A percentile compares a stretch with the other conserved stretches of the same genome.
Conservation (phyloP, 176 grass and related monocot species). For the Tillandsia fasciculata region DNA sequence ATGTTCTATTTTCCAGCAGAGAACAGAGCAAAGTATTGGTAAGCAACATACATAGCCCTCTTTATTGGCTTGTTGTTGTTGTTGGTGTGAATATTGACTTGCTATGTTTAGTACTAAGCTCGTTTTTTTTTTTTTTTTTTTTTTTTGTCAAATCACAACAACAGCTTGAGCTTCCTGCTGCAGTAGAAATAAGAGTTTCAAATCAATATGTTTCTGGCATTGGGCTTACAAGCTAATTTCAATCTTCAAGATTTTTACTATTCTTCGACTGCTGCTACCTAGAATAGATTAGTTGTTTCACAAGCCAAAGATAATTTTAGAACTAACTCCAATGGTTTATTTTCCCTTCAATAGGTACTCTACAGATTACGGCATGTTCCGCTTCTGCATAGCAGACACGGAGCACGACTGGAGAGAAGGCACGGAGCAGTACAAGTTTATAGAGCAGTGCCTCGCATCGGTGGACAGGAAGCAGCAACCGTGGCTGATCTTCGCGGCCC, state of each 20-base stretch:
- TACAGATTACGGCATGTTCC: slow-evolving; percentile 83
- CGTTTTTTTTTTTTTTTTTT: no score
- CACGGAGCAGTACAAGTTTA: slow-evolving; percentile 66
- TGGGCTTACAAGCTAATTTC: not conserved
- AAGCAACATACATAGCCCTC: not conserved
- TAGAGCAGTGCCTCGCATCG: slow-evolving; percentile 59
- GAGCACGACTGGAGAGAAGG: slow-evolving; percentile 86
- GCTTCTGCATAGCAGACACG: slow-evolving; percentile 77
- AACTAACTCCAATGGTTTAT: not conserved
- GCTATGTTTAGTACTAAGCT: no score
- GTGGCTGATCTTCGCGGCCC: slow-evolving; percentile 77
- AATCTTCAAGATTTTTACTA: no score
- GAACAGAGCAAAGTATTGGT: slow-evolving; percentile 78
- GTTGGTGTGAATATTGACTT: not conserved
- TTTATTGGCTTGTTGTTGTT: not conserved
- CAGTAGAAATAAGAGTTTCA: no score
- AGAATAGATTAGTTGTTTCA: no score
- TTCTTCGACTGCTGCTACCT: no score
- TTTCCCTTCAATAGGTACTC: slow-evolving; percentile 42
- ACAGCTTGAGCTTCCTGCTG: no score
- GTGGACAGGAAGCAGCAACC: slow-evolving; percentile 78
- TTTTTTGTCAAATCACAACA: no score
- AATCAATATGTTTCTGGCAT: no score
- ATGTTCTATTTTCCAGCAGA: slow-evolving; percentile 82
- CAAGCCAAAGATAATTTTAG: not conserved